Percentiles rank a stretch among this genome's conserved stretches.
Evolutionary conservation across 1,284 basidiomycete species (phyloP).

Genomic region (Ustilago trichophora): DNA sequence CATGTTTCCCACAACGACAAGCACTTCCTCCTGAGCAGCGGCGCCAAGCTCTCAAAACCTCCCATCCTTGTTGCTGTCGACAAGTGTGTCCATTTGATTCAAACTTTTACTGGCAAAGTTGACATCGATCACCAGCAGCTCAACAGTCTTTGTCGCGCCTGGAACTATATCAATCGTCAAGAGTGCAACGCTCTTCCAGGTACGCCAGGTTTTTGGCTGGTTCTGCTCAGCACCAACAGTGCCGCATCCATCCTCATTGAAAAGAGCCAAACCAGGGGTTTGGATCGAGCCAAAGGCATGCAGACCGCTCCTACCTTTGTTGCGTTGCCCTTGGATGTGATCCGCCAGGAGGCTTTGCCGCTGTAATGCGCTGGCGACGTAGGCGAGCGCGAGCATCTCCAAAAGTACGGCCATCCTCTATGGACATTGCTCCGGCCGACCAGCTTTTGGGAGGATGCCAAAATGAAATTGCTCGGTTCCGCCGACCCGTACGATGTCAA

Average conservation of each 20-base stretch:
- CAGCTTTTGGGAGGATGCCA: background rate
- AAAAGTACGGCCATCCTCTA: conserved; percentile 1
- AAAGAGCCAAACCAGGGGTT: background rate
- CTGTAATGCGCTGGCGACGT: too few relatives aligned
- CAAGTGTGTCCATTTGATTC: conserved; percentile 4
- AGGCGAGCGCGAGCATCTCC: too few relatives aligned
- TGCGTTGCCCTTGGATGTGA: background rate
- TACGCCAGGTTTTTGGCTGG: conserved; percentile 13
- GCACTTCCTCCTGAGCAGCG: too few relatives aligned
- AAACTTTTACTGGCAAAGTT: too few relatives aligned
- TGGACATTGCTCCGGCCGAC: background rate
- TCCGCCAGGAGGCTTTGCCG: background rate
- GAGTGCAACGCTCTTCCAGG: too few relatives aligned
- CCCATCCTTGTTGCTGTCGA: conserved; percentile 4
- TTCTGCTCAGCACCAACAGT: conserved; percentile 6
- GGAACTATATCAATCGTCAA: background rate
- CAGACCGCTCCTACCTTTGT: background rate
- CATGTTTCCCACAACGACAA: too few relatives aligned
- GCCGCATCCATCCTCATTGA: background rate
- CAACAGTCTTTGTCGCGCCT: conserved; percentile 1
- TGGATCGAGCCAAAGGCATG: background rate
- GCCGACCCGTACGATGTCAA: too few relatives aligned
- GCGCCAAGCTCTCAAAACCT: too few relatives aligned
- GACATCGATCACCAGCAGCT: background rate
- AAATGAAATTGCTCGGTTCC: background rate